A percentile compares a stretch with the other conserved stretches of the same genome.
phyloP scores from a whole-genome alignment of 768 basidiomycete genomes.

The Auriculariales sp. region DNA sequence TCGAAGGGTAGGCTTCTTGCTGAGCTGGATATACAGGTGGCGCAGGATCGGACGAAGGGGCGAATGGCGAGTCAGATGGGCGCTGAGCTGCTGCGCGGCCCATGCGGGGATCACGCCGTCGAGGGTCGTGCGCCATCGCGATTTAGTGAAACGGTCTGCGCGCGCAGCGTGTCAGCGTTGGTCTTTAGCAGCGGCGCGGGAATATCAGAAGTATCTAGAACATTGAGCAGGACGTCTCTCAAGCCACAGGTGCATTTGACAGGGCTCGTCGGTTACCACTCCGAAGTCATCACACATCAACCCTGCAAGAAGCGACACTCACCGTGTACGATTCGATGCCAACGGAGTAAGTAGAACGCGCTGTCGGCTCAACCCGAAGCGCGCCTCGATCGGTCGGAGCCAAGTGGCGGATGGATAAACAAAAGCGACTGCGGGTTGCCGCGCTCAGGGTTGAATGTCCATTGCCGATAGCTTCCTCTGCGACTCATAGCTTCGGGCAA shows the following conservation, averaged over 20 bases:
- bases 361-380: not conserved
- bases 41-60: slow-evolving; percentile 4
- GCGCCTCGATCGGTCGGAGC: not conserved
- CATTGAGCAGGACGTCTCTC: slow-evolving; percentile 52
- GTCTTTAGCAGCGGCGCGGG: not conserved
- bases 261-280: slow-evolving; percentile 77
- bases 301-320: not conserved
- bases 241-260: slow-evolving; percentile 38
- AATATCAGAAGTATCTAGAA: slow-evolving; percentile 90
- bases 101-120: not conserved
- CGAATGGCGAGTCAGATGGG: slow-evolving; percentile 5
- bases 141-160: not conserved
- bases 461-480: too few species aligned
- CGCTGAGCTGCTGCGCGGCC: too few species aligned
- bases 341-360: not conserved
- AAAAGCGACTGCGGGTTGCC: too few species aligned
- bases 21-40: slow-evolving; percentile 3
- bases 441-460: too few species aligned
- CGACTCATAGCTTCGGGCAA: too few species aligned
- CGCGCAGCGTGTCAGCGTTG: not conserved
- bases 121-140: slow-evolving; percentile 42
- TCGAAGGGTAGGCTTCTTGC: slow-evolving; percentile 9
- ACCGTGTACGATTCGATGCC: too few species aligned
- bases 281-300: slow-evolving; percentile 57
- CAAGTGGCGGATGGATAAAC: too few species aligned